These are phyloP conservation scores for Persicaria maculosa DNA, from an alignment of 148 eudicot species.

Conservation along the genomic window DNA sequence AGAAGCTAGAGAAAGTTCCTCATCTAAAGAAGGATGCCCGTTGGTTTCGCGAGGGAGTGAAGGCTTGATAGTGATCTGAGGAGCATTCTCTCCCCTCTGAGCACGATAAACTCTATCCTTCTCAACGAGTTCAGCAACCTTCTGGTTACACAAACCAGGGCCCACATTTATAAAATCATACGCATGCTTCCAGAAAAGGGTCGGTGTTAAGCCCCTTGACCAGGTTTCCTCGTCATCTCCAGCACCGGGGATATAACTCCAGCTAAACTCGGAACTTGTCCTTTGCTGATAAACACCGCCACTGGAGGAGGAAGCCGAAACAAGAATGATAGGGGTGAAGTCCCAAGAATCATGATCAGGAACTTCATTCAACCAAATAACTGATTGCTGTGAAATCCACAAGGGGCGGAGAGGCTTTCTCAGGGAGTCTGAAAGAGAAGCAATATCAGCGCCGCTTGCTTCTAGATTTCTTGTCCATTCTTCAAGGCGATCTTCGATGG, in stretches of 20 bases:
- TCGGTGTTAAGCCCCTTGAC: slow-evolving; percentile 81
- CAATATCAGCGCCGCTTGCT: slow-evolving; percentile 85
- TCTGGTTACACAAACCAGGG: slow-evolving; percentile 79
- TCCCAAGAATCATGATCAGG: slow-evolving; percentile 90
- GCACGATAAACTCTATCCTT: slow-evolving; percentile 69
- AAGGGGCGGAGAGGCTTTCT: slow-evolving; percentile 85
- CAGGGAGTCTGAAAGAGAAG: slow-evolving; percentile 47
- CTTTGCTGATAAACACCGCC: slow-evolving; percentile 43
- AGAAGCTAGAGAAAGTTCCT: slow-evolving; percentile 23
- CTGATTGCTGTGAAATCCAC: slow-evolving; percentile 85
- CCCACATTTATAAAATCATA: slow-evolving; percentile 68
- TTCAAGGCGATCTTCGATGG: slow-evolving; percentile 61
- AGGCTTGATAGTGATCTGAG: slow-evolving; percentile 52
- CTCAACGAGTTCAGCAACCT: slow-evolving; percentile 81
- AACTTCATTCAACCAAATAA: slow-evolving; percentile 93
- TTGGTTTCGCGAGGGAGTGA: slow-evolving; percentile 21
- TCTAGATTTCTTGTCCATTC: slow-evolving; percentile 58
- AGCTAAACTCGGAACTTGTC: slow-evolving; percentile 79
- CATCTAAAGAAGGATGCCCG: slow-evolving; percentile 11
- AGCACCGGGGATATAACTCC: slow-evolving; percentile 94
- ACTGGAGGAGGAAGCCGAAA: slow-evolving; percentile 66
- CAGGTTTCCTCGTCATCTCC: slow-evolving; percentile 99
- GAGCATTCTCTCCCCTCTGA: slow-evolving; percentile 80
- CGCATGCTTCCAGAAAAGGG: slow-evolving; percentile 76
- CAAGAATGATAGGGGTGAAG: slow-evolving; percentile 84